Conservation (phyloP, 768 basidiomycete species). For the Pilatotrama ljubarskyi region DNA sequence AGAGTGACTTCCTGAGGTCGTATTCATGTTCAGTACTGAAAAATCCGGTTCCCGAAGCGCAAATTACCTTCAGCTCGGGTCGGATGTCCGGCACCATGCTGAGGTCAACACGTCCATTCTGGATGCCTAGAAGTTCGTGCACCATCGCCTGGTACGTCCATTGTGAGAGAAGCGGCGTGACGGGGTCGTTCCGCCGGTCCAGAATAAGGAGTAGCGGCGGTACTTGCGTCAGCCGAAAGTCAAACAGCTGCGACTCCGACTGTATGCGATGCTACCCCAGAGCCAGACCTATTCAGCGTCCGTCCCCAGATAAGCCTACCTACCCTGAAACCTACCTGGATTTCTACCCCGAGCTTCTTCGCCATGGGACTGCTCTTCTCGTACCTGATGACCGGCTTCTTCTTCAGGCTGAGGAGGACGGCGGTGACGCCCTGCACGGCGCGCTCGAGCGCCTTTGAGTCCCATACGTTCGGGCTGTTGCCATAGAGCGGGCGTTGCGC, state of each 20-base stretch:
- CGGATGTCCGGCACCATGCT: slow-evolving; percentile 81
- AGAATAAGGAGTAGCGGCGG: slow-evolving; percentile 89
- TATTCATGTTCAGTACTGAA: slow-evolving; percentile 8
- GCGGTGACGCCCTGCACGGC: slow-evolving; percentile 80
- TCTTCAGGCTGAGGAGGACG: slow-evolving; percentile 90
- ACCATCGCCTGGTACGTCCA: slow-evolving; percentile 99
- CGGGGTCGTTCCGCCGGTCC: slow-evolving; percentile 95
- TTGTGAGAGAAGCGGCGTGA: slow-evolving; percentile 93
- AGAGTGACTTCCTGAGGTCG: slow-evolving; percentile 83
- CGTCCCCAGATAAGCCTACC: slow-evolving; percentile 8
- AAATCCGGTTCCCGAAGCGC: too few species aligned
- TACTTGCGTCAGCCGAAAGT: slow-evolving; percentile 87
- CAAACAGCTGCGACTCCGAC: slow-evolving; percentile 81
- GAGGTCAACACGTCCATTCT: slow-evolving; percentile 90
- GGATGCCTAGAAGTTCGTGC: slow-evolving; percentile 90
- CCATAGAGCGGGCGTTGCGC: slow-evolving; percentile 68
- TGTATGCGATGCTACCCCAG: slow-evolving; percentile 69
- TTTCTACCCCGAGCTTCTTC: slow-evolving; percentile 81
- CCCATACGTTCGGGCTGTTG: slow-evolving; percentile 71
- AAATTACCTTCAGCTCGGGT: slow-evolving; percentile 79
- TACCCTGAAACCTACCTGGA: slow-evolving; percentile 59
- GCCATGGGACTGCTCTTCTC: slow-evolving; percentile 94
- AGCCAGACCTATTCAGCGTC: neutral
- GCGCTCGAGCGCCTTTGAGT: slow-evolving; percentile 70
- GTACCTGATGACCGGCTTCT: slow-evolving; percentile 92